Evolutionary conservation across 2,329 filamentous ascomycete genomes (phyloP).

Genomic region (Plectosphaerella plurivora): DNA sequence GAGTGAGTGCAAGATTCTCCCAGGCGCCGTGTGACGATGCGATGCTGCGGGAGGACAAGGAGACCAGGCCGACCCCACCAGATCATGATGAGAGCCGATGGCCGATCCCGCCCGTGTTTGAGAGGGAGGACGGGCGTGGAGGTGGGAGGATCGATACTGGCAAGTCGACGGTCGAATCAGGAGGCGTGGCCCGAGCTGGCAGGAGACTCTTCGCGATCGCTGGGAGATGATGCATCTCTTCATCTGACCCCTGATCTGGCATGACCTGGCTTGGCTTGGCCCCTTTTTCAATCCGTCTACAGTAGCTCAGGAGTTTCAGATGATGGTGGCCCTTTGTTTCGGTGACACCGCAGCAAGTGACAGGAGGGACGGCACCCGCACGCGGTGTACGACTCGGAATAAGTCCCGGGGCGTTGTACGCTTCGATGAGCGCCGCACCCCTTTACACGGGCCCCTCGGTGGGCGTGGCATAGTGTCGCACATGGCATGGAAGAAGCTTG

Average conservation of each 20-base stretch:
- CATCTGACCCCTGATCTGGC: conserved; percentile 3
- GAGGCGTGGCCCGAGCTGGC: background rate
- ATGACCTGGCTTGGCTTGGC: background rate
- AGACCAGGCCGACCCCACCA: conserved; percentile 4
- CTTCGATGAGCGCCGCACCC: conserved; percentile 25
- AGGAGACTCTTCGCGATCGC: background rate
- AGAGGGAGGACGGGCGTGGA: background rate
- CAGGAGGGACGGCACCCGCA: conserved; percentile 18
- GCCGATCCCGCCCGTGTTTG: background rate
- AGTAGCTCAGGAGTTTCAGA: conserved; percentile 21
- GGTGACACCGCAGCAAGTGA: conserved; percentile 27
- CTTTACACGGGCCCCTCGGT: conserved; percentile 21
- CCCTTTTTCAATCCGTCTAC: conserved; percentile 8
- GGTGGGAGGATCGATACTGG: background rate
- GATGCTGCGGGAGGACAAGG: background rate
- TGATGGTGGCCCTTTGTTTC: conserved; percentile 19
- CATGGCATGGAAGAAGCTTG: conserved; percentile 23
- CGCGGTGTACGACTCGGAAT: conserved; percentile 17
- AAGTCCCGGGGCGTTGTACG: conserved; percentile 23
- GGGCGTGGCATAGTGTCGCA: conserved; percentile 21
- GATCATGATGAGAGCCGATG: conserved; percentile 4
- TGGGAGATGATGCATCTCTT: conserved; percentile 3
- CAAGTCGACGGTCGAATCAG: background rate
- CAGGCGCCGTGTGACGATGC: too few relatives aligned
- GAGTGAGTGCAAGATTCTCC: background rate